A percentile compares a stretch with the other conserved stretches of the same genome.
These are phyloP conservation scores for Ganoderma resinaceum DNA, from an alignment of 1,284 basidiomycete genomes.

Conservation along the genomic window DNA sequence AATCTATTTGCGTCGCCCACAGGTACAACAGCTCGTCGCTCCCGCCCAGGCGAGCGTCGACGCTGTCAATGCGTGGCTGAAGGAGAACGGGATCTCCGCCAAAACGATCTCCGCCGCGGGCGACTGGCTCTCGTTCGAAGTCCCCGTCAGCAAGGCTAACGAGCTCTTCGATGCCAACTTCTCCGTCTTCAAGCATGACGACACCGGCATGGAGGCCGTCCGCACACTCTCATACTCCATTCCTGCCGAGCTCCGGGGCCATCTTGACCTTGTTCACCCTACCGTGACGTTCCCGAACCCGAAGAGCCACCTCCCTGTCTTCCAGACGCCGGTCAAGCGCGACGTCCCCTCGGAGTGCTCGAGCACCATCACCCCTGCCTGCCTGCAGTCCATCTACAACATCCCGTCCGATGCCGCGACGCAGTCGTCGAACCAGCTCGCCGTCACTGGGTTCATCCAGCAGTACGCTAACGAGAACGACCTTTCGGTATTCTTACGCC, in stretches of 20 bases:
- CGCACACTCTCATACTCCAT: slow-evolving; percentile 54
- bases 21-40: slow-evolving; percentile 49
- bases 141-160: slow-evolving; percentile 48
- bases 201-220: slow-evolving; percentile 39
- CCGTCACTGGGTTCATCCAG: slow-evolving; percentile 61
- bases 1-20: not conserved
- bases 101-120: slow-evolving; percentile 43
- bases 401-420: slow-evolving; percentile 51
- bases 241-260: slow-evolving; percentile 44
- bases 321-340: slow-evolving; percentile 26
- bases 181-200: slow-evolving; percentile 45
- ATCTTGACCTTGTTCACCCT: slow-evolving; percentile 51
- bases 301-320: slow-evolving; percentile 24
- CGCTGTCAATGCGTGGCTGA: slow-evolving; percentile 47
- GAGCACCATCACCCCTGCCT: slow-evolving; percentile 57
- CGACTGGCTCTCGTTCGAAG: slow-evolving; percentile 49
- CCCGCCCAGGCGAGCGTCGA: slow-evolving; percentile 44
- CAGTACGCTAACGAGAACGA: slow-evolving; percentile 59
- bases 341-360: slow-evolving; percentile 42
- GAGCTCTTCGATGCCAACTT: slow-evolving; percentile 48
- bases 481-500: slow-evolving; percentile 43
- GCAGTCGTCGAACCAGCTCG: slow-evolving; percentile 54
- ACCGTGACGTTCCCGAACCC: slow-evolving; percentile 43
- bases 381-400: slow-evolving; percentile 60
- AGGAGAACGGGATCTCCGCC: slow-evolving; percentile 43